Conservation (phyloP, 495 filamentous ascomycete species). For the Penicillium ochrochloron region DNA sequence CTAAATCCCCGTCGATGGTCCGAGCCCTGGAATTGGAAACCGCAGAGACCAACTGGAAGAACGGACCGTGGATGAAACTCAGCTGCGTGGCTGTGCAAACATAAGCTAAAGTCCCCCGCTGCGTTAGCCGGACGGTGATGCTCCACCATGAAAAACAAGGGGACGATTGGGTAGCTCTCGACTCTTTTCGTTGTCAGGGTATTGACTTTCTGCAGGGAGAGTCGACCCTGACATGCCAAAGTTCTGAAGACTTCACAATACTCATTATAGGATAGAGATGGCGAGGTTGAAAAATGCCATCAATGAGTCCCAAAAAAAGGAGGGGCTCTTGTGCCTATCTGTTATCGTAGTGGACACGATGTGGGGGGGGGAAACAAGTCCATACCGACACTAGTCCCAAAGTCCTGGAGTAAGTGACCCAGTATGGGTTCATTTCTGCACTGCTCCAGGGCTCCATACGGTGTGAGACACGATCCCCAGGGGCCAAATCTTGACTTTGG, state of each 20-base stretch:
- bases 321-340: conserved; percentile 13
- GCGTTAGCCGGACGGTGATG: conserved; percentile 5
- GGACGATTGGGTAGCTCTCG: conserved; percentile 1
- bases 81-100: conserved; percentile 44
- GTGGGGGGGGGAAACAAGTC: conserved; percentile 16
- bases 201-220: not conserved
- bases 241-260: not conserved
- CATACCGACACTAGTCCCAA: conserved; percentile 10
- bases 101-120: conserved; percentile 11
- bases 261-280: not conserved
- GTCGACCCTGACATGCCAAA: not conserved
- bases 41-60: conserved; percentile 2
- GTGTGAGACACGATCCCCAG: conserved; percentile 7
- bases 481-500: conserved; percentile 7
- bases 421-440: conserved; percentile 6
- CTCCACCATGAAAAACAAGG: conserved; percentile 4
- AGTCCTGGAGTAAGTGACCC: conserved; percentile 6
- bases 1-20: conserved; percentile 10
- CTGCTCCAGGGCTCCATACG: conserved; percentile 10
- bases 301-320: not conserved
- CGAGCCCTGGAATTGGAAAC: conserved; percentile 14
- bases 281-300: not conserved
- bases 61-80: conserved; percentile 22
- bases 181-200: not conserved
- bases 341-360: conserved; percentile 24